Base-by-base conservation (phyloP, 2,329 filamentous ascomycete genomes). In the Chaetomiaceae sp. region DNA sequence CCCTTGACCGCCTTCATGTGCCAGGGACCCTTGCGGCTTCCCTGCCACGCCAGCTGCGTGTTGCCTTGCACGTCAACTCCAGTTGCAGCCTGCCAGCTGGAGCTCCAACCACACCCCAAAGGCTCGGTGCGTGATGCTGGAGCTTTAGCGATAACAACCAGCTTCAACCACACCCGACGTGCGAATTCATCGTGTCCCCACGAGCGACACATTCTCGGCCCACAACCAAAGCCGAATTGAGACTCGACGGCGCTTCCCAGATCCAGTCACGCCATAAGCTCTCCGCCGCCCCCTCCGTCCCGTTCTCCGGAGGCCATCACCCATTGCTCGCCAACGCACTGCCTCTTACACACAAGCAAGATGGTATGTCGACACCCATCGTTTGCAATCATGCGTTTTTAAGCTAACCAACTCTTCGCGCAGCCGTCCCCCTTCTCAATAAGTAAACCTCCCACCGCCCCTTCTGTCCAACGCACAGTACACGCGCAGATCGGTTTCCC, bases 371-470 rank as follows among this genome's bases (percentile, higher is more conserved):
- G 5, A 35, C 34, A 6, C 8, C 18, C 7, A 15, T 7, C 33
- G 6, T n/a, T 17, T 30, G 20, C 12, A 22, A 11, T 10, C 36
- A 10, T 20, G 12, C 12, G 15, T 3, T 3, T 22, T 2, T 30
- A 8, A 35, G 62, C 65, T 68, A 63, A 63, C 62, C 34, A 36
- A 29, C 35, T 37, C 24, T 36, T 55, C 50, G 14, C 22, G 12
- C 65, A 95, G 89, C 83, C 83, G 65, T 93, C 86, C 58, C 90
- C 89, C 59, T 95, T 95, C 80, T 85, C 88, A 68, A 95, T 95
- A 83, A 96, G 89, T 95, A 77, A 67, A 80, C 38, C 33, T 46
- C 42, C 41, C 38, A 42, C 34, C 37, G 38, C 36, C 42, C 26
- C 50, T 20, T 42, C 17, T 35, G 40, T 9, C 14, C 38, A 22